Evolutionary conservation across 352 stramenopile genomes (phyloP), one percentile per base, ranked within the genome.

Genomic region (Phytophthora sp.): DNA sequence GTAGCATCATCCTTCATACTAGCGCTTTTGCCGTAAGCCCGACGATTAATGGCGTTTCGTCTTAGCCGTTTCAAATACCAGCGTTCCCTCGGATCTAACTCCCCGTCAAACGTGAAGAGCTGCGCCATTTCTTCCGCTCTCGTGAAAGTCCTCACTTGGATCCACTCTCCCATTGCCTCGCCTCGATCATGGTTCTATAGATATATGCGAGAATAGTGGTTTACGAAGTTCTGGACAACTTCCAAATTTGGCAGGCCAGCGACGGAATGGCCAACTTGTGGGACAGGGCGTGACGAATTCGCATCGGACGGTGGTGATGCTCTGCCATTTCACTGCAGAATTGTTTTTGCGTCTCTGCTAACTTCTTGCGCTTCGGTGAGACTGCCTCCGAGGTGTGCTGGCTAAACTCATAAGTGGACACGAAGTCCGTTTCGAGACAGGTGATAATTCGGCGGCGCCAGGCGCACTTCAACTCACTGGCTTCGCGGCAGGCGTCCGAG

Each of bases 161-260:
- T 20, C 58, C 49, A 66, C 0, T 35, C 5, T 7, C 16, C 38
- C 3, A 68, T 4, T 0, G 39, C 51, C 1, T 51, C 7, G 5
- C 57, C 31, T 13, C 60, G 41, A 7, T 68, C 60, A 5, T 68
- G n/a, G 12, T 57, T 61, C 1, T 50, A 16, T 1, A 62, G 15
- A 7, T 68, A 8, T 0, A 18, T 62, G 1, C 49, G 49, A 0
- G 29, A 9, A 20, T 60, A 55, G 33, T 51, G 26, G 21, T 57
- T 68, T 1, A 68, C 41, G 20, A 57, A 62, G 24, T 57, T 62
- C 20, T 62, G 50, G 6, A 62, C 24, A 0, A 21, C 21, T 16
- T 29, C 38, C 1, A 57, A 20, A 0, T 2, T 1, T n/a, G 33
- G 60, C 8, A 68, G 15, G 47, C 21, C 7, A 67, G 31, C 0